A percentile compares a stretch with the other conserved stretches of the same genome.
Conservation (phyloP, 2,329 filamentous ascomycete species). For the Colletotrichum chrysophilum region DNA sequence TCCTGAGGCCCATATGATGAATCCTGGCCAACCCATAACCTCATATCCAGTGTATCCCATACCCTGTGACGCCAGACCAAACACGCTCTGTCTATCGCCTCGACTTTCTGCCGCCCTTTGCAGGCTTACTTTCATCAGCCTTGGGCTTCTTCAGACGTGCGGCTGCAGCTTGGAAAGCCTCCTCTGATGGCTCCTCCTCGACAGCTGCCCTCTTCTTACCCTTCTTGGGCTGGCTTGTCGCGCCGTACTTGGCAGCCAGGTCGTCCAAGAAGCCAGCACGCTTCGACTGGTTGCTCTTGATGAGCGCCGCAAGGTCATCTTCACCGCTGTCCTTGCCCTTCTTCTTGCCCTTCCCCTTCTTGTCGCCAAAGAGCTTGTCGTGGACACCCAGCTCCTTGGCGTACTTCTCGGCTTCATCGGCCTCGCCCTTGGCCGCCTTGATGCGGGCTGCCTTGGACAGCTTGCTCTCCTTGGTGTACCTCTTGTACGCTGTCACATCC, state of each 20-base stretch:
- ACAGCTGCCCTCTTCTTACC: slow-evolving; percentile 59
- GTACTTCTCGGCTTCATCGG: slow-evolving; percentile 74
- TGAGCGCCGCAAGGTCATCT: slow-evolving; percentile 72
- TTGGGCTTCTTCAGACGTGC: slow-evolving; percentile 49
- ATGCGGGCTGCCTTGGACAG: slow-evolving; percentile 64
- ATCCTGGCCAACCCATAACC: neutral
- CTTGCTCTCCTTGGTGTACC: slow-evolving; percentile 77
- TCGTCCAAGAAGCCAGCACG: slow-evolving; percentile 72
- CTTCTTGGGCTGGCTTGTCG: slow-evolving; percentile 50
- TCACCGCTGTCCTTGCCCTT: slow-evolving; percentile 51
- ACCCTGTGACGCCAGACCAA: slow-evolving; percentile 6
- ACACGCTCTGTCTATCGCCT: neutral
- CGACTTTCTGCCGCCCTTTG: neutral
- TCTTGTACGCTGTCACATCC: slow-evolving; percentile 69
- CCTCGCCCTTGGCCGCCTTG: slow-evolving; percentile 70
- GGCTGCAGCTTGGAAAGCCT: slow-evolving; percentile 64
- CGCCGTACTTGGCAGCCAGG: slow-evolving; percentile 78
- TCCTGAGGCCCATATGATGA: slow-evolving; percentile 17
- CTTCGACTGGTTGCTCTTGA: slow-evolving; percentile 72
- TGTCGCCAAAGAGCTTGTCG: slow-evolving; percentile 67
- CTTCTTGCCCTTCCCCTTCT: slow-evolving; percentile 38
- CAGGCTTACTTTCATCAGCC: slow-evolving; percentile 20
- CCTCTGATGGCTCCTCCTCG: slow-evolving; percentile 69
- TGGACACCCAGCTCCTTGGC: slow-evolving; percentile 78
- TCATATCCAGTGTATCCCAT: neutral